Base-by-base conservation (phyloP, 768 basidiomycete genomes). In the Lactarius deliciosus region DNA sequence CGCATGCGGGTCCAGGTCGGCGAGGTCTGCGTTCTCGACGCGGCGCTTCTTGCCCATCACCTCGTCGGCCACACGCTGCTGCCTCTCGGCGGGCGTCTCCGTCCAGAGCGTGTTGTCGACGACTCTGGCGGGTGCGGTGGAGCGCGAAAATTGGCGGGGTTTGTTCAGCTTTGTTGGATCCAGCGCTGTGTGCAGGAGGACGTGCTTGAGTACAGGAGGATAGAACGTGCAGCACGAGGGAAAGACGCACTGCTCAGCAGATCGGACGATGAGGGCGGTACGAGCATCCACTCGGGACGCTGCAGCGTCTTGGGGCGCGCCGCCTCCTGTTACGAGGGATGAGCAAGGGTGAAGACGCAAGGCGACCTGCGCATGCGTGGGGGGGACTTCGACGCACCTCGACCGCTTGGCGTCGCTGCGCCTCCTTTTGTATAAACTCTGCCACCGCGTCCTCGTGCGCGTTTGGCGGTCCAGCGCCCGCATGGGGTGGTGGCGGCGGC, bases 231-330 rank as follows among this genome's bases (percentile, higher is more conserved):
- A 32, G 32, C 6, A 32, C 32, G 25, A 54, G 18, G 45, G 40
- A 54, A n/a, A 55, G 40, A 41, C 20, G 69, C 71, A 96, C 94
- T 88, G 57, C 83, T 84, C 5, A 96, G 81, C 15, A 96, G 76
- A 68, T 91, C 91, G 2, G 91, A 88, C 1, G 87, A 85, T 22
- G 89, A 86, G 0, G 97, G 96, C 1, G 96, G 96, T 1, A 91
- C 90, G 55, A 98, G 82, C 97, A 99, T 99, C 97, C 97, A 99
- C 75, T 96, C 95, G 22, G 98, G 93, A 53, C 97, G 86, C 75
- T 93, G 80, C 45, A 86, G 79, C 45, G 84, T 83, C 75, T 94
- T 94, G 13, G 91, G 91, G 71, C 90, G 88, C 13, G 81, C 78
- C 1, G 88, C 90, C 80, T 91, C 94, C 86, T 90, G 30, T 47